Evolutionary conservation across 805 yeast species (phyloP).

Genomic region (Hanseniaspora mollemarum): DNA sequence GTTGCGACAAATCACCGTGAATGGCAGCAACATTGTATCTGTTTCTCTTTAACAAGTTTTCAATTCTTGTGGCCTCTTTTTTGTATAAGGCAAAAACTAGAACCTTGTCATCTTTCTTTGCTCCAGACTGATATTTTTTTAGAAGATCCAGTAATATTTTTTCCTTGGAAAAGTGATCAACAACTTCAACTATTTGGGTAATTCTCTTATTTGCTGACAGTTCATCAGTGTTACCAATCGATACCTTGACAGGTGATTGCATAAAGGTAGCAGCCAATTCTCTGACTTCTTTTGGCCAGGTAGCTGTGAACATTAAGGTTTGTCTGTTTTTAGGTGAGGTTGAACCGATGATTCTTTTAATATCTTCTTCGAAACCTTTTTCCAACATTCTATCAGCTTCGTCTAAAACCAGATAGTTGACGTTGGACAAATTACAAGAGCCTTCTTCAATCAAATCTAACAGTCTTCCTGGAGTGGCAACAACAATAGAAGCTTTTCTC

Average conservation of each 20-base stretch:
- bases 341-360: constrained; percentile 63
- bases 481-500: constrained; percentile 60
- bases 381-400: constrained; percentile 99
- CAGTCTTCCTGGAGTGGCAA: constrained; percentile 97
- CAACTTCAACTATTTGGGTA: constrained; percentile 84
- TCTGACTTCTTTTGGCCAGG: constrained; percentile 99
- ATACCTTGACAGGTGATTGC: constrained; percentile 75
- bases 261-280: constrained; percentile 78
- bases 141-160: constrained; percentile 59
- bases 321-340: constrained; percentile 52
- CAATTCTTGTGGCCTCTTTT: constrained; percentile 90
- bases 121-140: constrained; percentile 60
- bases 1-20: constrained; percentile 91
- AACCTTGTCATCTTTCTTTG: constrained; percentile 62
- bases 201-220: constrained; percentile 89
- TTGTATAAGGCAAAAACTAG: constrained; percentile 89
- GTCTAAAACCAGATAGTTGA: constrained; percentile 76
- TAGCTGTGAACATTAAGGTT: constrained; percentile 98
- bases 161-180: constrained; percentile 74
- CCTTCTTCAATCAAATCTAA: constrained; percentile 86
- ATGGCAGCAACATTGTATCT: constrained; percentile 82
- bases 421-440: constrained; percentile 52
- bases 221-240: constrained; percentile 91
- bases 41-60: constrained; percentile 55
- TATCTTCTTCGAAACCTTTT: constrained; percentile 96